Conservation (phyloP, 129 eudicot species). For the Daucus carota region DNA sequence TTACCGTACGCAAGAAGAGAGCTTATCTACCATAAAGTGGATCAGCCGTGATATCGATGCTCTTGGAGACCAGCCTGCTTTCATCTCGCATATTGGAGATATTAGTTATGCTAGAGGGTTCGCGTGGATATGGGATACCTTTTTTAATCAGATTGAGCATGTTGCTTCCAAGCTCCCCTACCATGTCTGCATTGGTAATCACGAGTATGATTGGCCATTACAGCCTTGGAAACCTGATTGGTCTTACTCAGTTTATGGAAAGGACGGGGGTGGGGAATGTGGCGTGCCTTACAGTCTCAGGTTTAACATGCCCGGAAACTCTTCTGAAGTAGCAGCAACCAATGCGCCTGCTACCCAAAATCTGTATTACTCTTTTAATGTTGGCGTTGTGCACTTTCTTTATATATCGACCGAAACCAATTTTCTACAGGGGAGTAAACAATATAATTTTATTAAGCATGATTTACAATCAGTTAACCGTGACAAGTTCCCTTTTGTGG, state of each 20-base stretch:
- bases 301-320: constrained; percentile 95
- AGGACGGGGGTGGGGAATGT: constrained; percentile 96
- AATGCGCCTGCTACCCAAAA: constrained; percentile 83
- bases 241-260: constrained; percentile 47
- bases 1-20: constrained; percentile 72
- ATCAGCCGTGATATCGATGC: constrained; percentile 74
- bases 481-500: constrained; percentile 77
- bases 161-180: constrained; percentile 81
- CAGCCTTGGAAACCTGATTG: constrained; percentile 99
- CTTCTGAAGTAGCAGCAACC: constrained; percentile 61
- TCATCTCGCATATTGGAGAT: constrained; percentile 94
- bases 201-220: constrained; percentile 91
- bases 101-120: constrained; percentile 95
- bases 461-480: constrained; percentile 87
- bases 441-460: constrained; percentile 62
- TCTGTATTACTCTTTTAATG: constrained; percentile 71
- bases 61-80: constrained; percentile 74
- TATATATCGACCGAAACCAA: constrained; percentile 85
- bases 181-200: constrained; percentile 96
- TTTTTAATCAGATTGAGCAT: constrained; percentile 83
- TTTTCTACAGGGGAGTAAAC: constrained; percentile 70
- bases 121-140: constrained; percentile 95
- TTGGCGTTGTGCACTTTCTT: constrained; percentile 79
- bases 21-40: constrained; percentile 77
- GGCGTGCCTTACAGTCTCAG: constrained; percentile 91